Conservation (phyloP, 345 rosid species). For the Cardamine occulta region DNA sequence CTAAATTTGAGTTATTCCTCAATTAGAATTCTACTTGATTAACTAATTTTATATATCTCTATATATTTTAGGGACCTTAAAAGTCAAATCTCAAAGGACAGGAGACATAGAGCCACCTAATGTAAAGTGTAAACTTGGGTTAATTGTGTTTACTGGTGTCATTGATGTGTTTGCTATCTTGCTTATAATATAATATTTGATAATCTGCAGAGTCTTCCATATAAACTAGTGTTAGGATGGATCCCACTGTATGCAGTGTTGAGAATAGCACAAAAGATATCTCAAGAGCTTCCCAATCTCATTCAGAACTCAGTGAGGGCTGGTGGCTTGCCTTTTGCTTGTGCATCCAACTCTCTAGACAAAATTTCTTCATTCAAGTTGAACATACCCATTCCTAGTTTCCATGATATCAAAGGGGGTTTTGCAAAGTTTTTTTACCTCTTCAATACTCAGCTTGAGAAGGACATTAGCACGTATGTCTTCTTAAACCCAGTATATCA, state of each 20-base stretch:
- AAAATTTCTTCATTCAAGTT: conserved; percentile 68
- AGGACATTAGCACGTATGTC: conserved; percentile 87
- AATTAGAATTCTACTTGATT: background rate
- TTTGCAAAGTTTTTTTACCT: conserved; percentile 69
- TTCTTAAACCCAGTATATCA: conserved; percentile 13
- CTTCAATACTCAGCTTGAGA: conserved; percentile 85
- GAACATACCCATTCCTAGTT: conserved; percentile 57
- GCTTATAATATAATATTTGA: conserved; percentile 32
- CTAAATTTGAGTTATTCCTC: background rate
- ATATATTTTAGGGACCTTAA: conserved; percentile 49
- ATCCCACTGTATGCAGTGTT: conserved; percentile 52
- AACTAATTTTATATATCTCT: conserved; percentile 3
- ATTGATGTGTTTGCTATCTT: background rate
- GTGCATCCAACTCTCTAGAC: conserved; percentile 75
- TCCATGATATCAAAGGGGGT: conserved; percentile 75
- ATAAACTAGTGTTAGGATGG: conserved; percentile 48
- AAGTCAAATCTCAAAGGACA: conserved; percentile 47
- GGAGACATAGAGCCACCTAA: conserved; percentile 29
- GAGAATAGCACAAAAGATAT: conserved; percentile 47
- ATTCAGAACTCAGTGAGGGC: conserved; percentile 47
- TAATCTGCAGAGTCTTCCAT: conserved; percentile 59
- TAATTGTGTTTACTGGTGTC: conserved; percentile 5
- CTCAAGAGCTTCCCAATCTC: conserved; percentile 47
- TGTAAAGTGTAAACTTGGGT: background rate
- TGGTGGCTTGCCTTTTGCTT: conserved; percentile 61